These are phyloP conservation scores for Pueraria montana DNA, from an alignment of 306 rosid species.

Conservation along the genomic window DNA sequence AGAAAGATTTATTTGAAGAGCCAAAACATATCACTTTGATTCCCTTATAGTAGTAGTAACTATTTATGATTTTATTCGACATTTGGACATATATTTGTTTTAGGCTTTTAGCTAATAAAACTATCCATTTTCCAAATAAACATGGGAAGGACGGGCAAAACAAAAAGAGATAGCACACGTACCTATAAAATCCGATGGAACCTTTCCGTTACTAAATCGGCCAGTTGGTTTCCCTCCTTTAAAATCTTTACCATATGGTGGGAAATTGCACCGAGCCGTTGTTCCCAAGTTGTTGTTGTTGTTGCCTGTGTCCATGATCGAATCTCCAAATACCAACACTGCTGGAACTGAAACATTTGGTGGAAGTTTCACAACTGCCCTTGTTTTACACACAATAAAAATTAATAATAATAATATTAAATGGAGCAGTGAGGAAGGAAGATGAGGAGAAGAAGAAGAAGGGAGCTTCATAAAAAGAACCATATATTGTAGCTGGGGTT, in stretches of 20 bases:
- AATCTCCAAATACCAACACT: slow-evolving; percentile 72
- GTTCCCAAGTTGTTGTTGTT: slow-evolving; percentile 58
- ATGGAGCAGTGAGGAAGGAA: slow-evolving; percentile 1
- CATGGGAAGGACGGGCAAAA: not conserved
- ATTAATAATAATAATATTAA: not conserved
- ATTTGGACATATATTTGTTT: too few species aligned
- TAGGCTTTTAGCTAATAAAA: too few species aligned
- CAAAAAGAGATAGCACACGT: not conserved
- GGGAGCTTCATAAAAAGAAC: not conserved
- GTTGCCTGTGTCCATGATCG: slow-evolving; percentile 82
- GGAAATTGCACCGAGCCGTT: slow-evolving; percentile 42
- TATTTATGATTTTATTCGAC: too few species aligned
- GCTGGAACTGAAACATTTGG: slow-evolving; percentile 63
- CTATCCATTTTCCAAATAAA: not conserved
- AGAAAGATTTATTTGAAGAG: too few species aligned
- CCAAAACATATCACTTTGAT: too few species aligned
- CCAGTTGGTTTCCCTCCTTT: slow-evolving; percentile 50
- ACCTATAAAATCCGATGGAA: slow-evolving; percentile 54
- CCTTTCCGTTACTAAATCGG: slow-evolving; percentile 55
- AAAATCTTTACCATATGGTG: slow-evolving; percentile 56
- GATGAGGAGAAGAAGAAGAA: not conserved
- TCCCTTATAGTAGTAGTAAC: too few species aligned
- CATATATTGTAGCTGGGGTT: not conserved
- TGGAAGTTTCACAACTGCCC: slow-evolving; percentile 52
- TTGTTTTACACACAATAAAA: slow-evolving; percentile 7